phyloP scores from a whole-genome alignment of 768 basidiomycete genomes.

The Collybia sp. region DNA sequence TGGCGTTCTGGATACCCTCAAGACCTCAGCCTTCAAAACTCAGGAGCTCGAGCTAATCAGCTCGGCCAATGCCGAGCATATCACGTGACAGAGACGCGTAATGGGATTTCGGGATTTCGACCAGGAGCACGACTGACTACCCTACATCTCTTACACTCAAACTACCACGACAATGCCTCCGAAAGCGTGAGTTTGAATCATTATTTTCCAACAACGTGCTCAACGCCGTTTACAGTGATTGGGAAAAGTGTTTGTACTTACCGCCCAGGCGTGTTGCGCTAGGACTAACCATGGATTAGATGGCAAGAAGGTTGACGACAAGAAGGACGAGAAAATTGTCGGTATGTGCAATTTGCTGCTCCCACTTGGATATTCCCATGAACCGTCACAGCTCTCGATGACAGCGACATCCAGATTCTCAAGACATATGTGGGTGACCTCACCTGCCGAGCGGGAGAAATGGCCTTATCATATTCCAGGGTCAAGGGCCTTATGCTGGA shows the following conservation, averaged over 20 bases:
- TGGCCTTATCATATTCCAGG: constrained; percentile 40
- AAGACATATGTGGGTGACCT: constrained; percentile 82
- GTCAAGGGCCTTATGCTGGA: constrained; percentile 95
- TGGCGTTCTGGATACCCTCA: not conserved
- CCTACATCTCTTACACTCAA: constrained; percentile 18
- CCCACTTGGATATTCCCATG: constrained; percentile 1
- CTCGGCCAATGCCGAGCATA: constrained; percentile 11
- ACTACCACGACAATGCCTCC: constrained; percentile 67
- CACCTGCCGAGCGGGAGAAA: not conserved
- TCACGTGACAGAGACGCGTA: constrained; percentile 29
- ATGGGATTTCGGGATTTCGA: constrained; percentile 12
- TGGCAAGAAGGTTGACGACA: constrained; percentile 82
- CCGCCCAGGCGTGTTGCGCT: not conserved
- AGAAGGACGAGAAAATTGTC: constrained; percentile 92
- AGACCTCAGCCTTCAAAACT: not conserved
- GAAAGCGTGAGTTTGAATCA: constrained; percentile 72
- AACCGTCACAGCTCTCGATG: constrained; percentile 72
- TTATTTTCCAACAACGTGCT: constrained; percentile 9
- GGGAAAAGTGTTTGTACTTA: constrained; percentile 86
- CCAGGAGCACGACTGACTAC: constrained; percentile 7
- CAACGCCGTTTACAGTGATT: constrained; percentile 56
- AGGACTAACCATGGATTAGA: constrained; percentile 35
- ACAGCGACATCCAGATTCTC: constrained; percentile 97
- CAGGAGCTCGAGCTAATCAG: not conserved
- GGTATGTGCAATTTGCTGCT: constrained; percentile 35